These are phyloP conservation scores for Aspergillus uvarum DNA, from an alignment of 2,329 filamentous ascomycete genomes.

Conservation along the genomic window DNA sequence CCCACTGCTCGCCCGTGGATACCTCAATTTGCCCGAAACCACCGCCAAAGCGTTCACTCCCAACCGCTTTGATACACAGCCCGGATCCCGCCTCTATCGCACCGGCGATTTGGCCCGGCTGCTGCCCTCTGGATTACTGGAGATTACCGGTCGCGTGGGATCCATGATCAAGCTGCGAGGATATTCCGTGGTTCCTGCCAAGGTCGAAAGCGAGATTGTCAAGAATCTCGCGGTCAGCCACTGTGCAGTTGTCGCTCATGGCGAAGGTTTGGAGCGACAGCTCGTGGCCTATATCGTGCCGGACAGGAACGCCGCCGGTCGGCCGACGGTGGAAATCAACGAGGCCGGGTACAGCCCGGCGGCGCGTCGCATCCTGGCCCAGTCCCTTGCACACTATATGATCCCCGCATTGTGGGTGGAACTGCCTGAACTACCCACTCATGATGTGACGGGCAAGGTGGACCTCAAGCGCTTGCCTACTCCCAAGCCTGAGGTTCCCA, in stretches of 20 bases:
- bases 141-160: constrained; percentile 74
- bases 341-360: constrained; percentile 69
- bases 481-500: constrained; percentile 55
- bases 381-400: constrained; percentile 77
- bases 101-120: constrained; percentile 71
- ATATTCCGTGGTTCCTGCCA: constrained; percentile 74
- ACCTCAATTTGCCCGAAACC: constrained; percentile 75
- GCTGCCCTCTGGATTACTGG: constrained; percentile 65
- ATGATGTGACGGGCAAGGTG: constrained; percentile 76
- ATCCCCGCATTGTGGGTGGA: constrained; percentile 76
- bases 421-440: constrained; percentile 68
- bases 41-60: constrained; percentile 70
- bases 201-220: constrained; percentile 71
- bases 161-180: constrained; percentile 80
- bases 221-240: constrained; percentile 68
- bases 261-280: constrained; percentile 72
- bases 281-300: constrained; percentile 74
- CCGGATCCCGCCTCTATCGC: constrained; percentile 69
- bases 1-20: constrained; percentile 70
- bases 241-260: constrained; percentile 71
- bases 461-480: constrained; percentile 70
- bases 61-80: constrained; percentile 61
- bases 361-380: constrained; percentile 63
- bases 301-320: constrained; percentile 57
- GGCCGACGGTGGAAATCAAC: constrained; percentile 65